These are phyloP conservation scores for Fusarium sublunatum DNA, from an alignment of 2,329 filamentous ascomycete genomes.

Conservation along the genomic window DNA sequence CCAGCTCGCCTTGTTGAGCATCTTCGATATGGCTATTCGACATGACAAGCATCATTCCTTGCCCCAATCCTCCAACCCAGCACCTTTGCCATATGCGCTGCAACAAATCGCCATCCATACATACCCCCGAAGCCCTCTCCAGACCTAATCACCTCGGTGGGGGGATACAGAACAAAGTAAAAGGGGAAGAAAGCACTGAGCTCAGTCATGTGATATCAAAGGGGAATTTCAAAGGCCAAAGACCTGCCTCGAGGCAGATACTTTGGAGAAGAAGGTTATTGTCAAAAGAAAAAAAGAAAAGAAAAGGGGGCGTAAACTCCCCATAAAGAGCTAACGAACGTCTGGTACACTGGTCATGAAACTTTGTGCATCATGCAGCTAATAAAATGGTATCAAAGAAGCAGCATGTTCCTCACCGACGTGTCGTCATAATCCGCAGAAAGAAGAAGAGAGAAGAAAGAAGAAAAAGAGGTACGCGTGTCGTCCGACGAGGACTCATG, in stretches of 20 bases:
- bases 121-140: conserved; percentile 21
- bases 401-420: conserved; percentile 44
- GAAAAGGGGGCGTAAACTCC: conserved; percentile 26
- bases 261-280: conserved; percentile 26
- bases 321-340: conserved; percentile 39
- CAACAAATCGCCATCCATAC: conserved; percentile 3
- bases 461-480: conserved; percentile 8
- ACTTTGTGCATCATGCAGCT: conserved; percentile 43
- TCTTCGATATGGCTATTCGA: background rate
- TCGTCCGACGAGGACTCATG: conserved; percentile 35
- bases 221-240: conserved; percentile 20
- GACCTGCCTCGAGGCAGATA: conserved; percentile 24
- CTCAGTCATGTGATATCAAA: conserved; percentile 44
- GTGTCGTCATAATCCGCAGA: conserved; percentile 41
- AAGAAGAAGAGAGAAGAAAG: conserved; percentile 18
- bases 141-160: conserved; percentile 34
- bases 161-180: conserved; percentile 32
- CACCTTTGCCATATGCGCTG: conserved; percentile 13
- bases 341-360: conserved; percentile 42
- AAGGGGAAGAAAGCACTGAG: conserved; percentile 39
- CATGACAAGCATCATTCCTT: background rate
- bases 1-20: conserved; percentile 7
- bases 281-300: conserved; percentile 26
- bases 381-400: conserved; percentile 48
- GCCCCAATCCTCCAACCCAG: conserved; percentile 26